Conservation (phyloP, 805 yeast genomes). For the Scheffersomyces lignosus region DNA sequence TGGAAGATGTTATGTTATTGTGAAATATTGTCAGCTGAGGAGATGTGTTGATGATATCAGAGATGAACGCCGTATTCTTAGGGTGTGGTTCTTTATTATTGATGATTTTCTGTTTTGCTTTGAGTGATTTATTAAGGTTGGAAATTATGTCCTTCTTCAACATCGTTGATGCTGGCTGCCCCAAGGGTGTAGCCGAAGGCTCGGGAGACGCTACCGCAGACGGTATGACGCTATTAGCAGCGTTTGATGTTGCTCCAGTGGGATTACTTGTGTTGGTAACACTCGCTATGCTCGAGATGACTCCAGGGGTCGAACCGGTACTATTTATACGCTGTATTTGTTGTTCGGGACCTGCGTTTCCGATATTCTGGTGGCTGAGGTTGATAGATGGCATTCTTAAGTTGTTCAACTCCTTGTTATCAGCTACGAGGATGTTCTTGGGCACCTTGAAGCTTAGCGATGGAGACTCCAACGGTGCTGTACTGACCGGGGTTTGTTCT, state of each 20-base stretch:
- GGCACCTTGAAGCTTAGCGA: conserved; percentile 13
- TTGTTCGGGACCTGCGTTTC: neutral
- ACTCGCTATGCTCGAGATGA: neutral
- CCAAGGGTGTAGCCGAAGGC: neutral
- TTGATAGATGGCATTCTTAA: conserved; percentile 3
- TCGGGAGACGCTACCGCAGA: too few relatives aligned
- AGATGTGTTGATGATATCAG: conserved; percentile 36
- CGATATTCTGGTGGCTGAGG: neutral
- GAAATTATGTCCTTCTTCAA: conserved; percentile 33
- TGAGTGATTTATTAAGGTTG: conserved; percentile 42
- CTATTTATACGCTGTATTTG: neutral
- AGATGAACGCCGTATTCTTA: conserved; percentile 33
- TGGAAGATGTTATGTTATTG: conserved; percentile 2
- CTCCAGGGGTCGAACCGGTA: neutral
- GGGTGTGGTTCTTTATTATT: conserved; percentile 37
- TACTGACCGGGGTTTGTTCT: too few relatives aligned
- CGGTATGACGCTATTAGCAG: neutral
- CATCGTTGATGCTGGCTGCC: conserved; percentile 2
- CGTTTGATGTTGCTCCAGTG: neutral
- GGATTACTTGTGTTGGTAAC: neutral
- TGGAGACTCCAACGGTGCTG: too few relatives aligned
- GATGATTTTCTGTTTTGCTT: conserved; percentile 43
- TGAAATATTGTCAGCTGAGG: conserved; percentile 23
- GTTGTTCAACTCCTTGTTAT: conserved; percentile 8
- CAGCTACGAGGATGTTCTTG: conserved; percentile 11